Evolutionary conservation across 208 protist genomes (phyloP), one percentile per base, ranked within the genome.

Genomic region (Leptomonas pyrrhocoris): DNA sequence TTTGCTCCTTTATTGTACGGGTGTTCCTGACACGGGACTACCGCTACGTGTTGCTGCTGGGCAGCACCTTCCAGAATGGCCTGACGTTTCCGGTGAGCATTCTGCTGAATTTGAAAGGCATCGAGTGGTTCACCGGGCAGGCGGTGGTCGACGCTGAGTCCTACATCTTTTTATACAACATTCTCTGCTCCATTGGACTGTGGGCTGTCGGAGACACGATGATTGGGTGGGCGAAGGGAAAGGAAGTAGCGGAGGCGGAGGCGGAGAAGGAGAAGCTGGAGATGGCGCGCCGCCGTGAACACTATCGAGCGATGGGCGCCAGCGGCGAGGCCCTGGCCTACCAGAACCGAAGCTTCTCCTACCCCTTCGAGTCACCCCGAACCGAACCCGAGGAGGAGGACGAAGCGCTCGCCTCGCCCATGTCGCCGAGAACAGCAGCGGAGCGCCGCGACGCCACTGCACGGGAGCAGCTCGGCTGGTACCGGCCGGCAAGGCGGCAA

Each of bases 91-190:
- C 79, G 0, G 64, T 90, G 27, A 78, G 74, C 38, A 51, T 93
- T 18, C 15, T 92, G 30, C 49, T 90, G 11, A 86, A 85, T 50
- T 60, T 94, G 28, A 89, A 86, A 25, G 84, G 79, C n/a, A 64
- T 92, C n/a, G 36, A 57, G n/a, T 92, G 83, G 89, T 73, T 87
- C 50, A 79, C 56, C 34, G 50, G 11, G 6, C 27, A 56, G 25
- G 70, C 56, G 15, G 73, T 74, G 23, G 54, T 79, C 7, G 66
- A 81, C 19, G 84, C 74, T 42, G 58, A 83, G 64, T 75, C 72
- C 4, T 90, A 89, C 72, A 81, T 94, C 23, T 90, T 92, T 65
- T 66, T 92, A 0, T 92, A 92, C 75, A 94, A 90, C 64, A 77
- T 92, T 28, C 30, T 82, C 36, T 87, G 78, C 63, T 85, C 82